Evolutionary conservation across 805 yeast genomes (phyloP).

Genomic region (Suhomyces vadensis): DNA sequence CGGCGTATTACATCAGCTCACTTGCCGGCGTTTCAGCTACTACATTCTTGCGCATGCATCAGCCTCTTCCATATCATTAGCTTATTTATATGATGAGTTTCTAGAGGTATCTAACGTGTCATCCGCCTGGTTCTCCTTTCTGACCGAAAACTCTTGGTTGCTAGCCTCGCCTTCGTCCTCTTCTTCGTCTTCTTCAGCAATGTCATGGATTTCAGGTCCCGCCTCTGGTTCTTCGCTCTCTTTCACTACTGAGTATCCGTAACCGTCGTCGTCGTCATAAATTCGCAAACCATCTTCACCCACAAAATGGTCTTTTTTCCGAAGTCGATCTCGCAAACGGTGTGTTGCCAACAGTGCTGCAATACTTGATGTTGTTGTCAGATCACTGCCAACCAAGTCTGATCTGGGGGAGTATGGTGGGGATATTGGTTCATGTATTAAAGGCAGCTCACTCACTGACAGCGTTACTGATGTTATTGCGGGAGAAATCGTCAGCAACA

Average conservation of each 20-base stretch:
- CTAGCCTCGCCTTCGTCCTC: constrained; percentile 1
- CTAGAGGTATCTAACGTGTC: not conserved
- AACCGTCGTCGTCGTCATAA: constrained; percentile 11
- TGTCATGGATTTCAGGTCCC: constrained; percentile 1
- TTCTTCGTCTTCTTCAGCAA: constrained; percentile 2
- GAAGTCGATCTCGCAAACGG: constrained; percentile 2
- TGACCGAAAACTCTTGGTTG: constrained; percentile 1
- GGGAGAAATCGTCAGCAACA: not conserved
- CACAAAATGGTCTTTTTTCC: constrained; percentile 3
- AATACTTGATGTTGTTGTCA: not conserved
- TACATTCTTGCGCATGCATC: not conserved
- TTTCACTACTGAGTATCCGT: constrained; percentile 1
- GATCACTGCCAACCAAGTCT: constrained; percentile 5
- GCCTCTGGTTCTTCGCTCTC: not conserved
- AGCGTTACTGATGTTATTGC: too few species aligned
- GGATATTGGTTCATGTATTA: not conserved
- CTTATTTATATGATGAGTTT: not conserved
- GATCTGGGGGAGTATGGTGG: constrained; percentile 2
- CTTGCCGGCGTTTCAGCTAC: too few species aligned
- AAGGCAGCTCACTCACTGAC: not conserved
- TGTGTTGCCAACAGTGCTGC: not conserved
- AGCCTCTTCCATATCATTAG: not conserved
- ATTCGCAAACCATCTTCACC: not conserved
- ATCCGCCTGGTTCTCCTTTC: constrained; percentile 3
- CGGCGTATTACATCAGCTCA: too few species aligned